phyloP scores from a whole-genome alignment of 148 eudicot genomes.

The Chenopodium suecicum region DNA sequence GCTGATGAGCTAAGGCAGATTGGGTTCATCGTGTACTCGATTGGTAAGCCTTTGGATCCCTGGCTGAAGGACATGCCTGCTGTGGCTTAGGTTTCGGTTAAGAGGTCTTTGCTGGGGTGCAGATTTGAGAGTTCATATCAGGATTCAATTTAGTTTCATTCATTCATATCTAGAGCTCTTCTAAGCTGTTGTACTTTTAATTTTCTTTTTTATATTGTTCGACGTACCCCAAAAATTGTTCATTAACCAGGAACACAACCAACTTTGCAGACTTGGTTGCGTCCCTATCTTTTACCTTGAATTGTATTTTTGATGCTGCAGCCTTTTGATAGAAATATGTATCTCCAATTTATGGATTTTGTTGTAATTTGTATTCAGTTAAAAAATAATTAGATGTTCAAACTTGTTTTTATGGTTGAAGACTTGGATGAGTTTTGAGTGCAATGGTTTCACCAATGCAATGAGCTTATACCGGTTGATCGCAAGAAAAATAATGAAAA shows the following conservation, averaged over 20 bases:
- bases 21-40: slow-evolving; percentile 76
- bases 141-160: background rate
- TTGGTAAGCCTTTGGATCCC: slow-evolving; percentile 77
- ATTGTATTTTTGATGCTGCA: background rate
- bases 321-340: background rate
- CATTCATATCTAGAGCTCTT: slow-evolving; percentile 8
- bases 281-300: slow-evolving; percentile 3
- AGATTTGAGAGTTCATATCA: background rate
- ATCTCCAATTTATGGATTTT: background rate
- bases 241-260: slow-evolving; percentile 9
- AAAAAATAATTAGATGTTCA: too few relatives aligned
- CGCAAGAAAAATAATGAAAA: too few relatives aligned
- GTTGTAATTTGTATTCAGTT: background rate
- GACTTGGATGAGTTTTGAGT: too few relatives aligned
- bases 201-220: background rate
- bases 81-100: slow-evolving; percentile 32
- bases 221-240: background rate
- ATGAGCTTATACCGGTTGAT: too few relatives aligned
- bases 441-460: too few relatives aligned
- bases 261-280: slow-evolving; percentile 4
- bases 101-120: background rate
- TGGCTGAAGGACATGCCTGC: slow-evolving; percentile 84
- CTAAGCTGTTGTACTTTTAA: background rate
- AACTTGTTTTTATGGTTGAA: too few relatives aligned
- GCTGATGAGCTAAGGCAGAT: slow-evolving; percentile 51